phyloP scores from a whole-genome alignment of 208 protist species.

The Leishmania turanica region DNA sequence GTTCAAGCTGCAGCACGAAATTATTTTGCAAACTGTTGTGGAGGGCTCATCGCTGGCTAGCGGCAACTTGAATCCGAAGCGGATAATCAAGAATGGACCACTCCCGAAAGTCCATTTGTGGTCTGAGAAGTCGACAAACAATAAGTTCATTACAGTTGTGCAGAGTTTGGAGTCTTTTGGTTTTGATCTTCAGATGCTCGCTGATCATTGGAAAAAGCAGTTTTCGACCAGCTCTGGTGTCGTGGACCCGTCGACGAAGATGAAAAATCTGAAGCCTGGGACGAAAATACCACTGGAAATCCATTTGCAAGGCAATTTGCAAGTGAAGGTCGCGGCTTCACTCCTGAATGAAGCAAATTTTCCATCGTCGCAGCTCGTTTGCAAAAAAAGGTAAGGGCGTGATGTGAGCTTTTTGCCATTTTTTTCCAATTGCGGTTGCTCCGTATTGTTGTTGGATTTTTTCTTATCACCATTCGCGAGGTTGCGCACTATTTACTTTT shows the following conservation, averaged over 20 bases:
- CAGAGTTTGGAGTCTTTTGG: conserved; percentile 59
- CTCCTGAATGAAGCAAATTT: conserved; percentile 46
- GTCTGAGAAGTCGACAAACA: conserved; percentile 48
- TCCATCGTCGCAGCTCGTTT: conserved; percentile 29
- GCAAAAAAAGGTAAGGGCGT: background rate
- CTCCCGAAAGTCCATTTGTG: conserved; percentile 49
- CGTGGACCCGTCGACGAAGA: conserved; percentile 52
- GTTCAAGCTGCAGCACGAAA: conserved; percentile 56
- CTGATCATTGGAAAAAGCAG: conserved; percentile 50
- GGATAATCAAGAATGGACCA: conserved; percentile 41
- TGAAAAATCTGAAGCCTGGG: conserved; percentile 56
- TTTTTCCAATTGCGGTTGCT: background rate
- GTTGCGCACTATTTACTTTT: background rate
- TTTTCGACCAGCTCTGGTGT: conserved; percentile 64
- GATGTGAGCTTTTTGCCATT: background rate
- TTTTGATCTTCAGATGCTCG: conserved; percentile 56
- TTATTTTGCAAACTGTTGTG: conserved; percentile 55
- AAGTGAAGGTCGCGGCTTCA: conserved; percentile 30
- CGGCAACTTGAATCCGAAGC: conserved; percentile 32
- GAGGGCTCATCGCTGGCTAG: conserved; percentile 30
- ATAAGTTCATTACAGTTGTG: conserved; percentile 68
- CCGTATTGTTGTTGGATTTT: background rate
- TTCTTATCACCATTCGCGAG: background rate
- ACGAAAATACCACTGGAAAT: conserved; percentile 64
- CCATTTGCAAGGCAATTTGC: conserved; percentile 59